Base-by-base conservation (phyloP, 1,284 basidiomycete genomes). In the Peniophora sp. region DNA sequence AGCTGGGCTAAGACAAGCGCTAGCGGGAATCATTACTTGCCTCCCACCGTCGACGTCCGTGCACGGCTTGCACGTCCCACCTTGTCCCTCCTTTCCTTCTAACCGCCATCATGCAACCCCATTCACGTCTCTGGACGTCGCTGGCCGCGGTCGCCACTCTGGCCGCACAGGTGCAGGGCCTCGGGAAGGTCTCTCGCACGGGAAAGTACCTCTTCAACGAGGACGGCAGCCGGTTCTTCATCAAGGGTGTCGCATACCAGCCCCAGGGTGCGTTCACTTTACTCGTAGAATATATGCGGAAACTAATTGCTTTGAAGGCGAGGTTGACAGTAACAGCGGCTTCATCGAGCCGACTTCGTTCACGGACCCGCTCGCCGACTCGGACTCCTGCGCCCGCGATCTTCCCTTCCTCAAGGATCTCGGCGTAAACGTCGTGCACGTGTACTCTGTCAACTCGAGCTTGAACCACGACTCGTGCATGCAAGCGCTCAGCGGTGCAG, bases 201-300 rank as follows among this genome's bases (percentile, higher is more conserved):
- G 89, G 89, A 36, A 81, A 84, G 62, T 95, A 92, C 65, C 81
- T 96, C 32, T 95, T 91, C 69, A 73, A 71, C 25, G 75, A 76
- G 9, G 75, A 81, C 48, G 89, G 89, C 2, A 79, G 65, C 45
- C 74, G 93, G 47, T 96, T 95, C 71, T 94, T 85, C 67, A 89
- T 96, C 71, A 94, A 92, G 71, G 92, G 93, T 52, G 72, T 95
- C 52, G 90, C 91, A 22, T 97, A 97, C 68, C 92, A 96, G 66
- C 80, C 83, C 53, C 88, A 92, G 65, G 92, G 92, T 75, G 58
- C 61, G 70, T 51, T 63, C 19, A 11, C 47, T 12, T 48, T 20
- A 16, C 24, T 23, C 34, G 39, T 25, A 25, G 16, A n/a, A 3
- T 41, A 17, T 41, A 8, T n/a, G 5, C 38, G 5, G 38, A 5